Evolutionary conservation across 2,329 filamentous ascomycete genomes (phyloP).

Genomic region (Pseudopyricularia cyperi): DNA sequence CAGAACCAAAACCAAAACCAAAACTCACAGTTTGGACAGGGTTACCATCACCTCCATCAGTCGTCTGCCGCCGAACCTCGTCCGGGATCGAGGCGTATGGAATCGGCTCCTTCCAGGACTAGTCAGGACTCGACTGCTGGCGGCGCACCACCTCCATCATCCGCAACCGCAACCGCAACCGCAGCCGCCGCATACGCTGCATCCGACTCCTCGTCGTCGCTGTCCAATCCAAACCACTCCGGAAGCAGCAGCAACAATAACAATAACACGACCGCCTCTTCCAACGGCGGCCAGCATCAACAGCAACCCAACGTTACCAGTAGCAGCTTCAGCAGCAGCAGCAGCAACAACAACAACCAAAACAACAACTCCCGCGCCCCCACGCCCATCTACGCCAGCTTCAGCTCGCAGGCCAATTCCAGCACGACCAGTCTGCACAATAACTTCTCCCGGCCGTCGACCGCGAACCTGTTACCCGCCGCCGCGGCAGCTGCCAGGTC

Average conservation of each 20-base stretch:
- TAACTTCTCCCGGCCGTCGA: constrained; percentile 46
- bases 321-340: constrained; percentile 2
- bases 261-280: constrained; percentile 6
- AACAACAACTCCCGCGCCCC: constrained; percentile 12
- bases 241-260: not conserved
- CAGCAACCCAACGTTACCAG: too few species aligned
- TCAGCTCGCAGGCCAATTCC: constrained; percentile 31
- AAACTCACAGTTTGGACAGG: constrained; percentile 1
- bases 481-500: constrained; percentile 11
- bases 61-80: not conserved
- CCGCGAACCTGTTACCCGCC: constrained; percentile 14
- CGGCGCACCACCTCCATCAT: constrained; percentile 14
- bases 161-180: constrained; percentile 13
- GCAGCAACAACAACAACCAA: constrained; percentile 30
- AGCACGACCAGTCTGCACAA: constrained; percentile 38
- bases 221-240: too few species aligned
- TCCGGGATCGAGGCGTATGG: not conserved
- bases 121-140: too few species aligned
- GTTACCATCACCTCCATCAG: constrained; percentile 1
- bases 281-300: constrained; percentile 9
- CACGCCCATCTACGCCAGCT: constrained; percentile 34
- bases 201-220: constrained; percentile 18
- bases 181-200: constrained; percentile 17
- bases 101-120: constrained; percentile 11
- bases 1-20: too few species aligned